Base-by-base conservation (phyloP, 2,329 filamentous ascomycete genomes). In the Cordyceps farinosa region DNA sequence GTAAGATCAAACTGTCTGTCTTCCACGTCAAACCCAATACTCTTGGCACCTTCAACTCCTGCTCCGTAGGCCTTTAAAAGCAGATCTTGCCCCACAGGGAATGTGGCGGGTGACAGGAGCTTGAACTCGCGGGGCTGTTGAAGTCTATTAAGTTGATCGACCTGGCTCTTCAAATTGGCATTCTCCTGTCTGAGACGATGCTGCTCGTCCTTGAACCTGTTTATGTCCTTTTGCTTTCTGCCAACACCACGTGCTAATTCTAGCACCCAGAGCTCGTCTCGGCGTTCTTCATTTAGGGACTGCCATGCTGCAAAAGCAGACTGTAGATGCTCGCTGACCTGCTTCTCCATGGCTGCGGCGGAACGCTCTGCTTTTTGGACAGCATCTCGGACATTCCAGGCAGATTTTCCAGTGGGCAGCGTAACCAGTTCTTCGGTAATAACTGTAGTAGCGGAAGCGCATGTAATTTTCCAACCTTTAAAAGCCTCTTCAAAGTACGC, bases 231-330 rank as follows among this genome's bases (percentile, higher is more conserved):
- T 65, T 85, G 79, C 67, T 82, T 85, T 62, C 81, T 76, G 6
- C 84, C 84, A 1, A 88, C 78, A 36, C 81, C 79, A n/a, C 86
- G 78, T 0, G 86, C 86, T 45, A 89, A 75, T 70, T 88, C 85
- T 42, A 89, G 71, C 5, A 80, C 75, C 86, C 86, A 89, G 7
- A 88, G 78, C 66, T 87, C 84, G 32, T 79, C 79, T 59, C 84
- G 82, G 29, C 84, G 80, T 42, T 84, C 82, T 2, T 74, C 67
- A 0, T 87, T 76, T 32, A 95, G 79, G 1, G 80, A 79, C 58
- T 85, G 85, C 93, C 93, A 98, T 48, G 91, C 88, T 7, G 84
- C 82, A 72, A 87, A 96, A 0, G 91, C 87, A 15, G 88, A 85
- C n/a, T 90, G 84, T 6, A 97, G 75, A 72, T 98, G 94, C 64